A percentile compares a stretch with the other conserved stretches of the same genome.
Evolutionary conservation across 768 basidiomycete genomes (phyloP).

Genomic region (Serendipita sp.): DNA sequence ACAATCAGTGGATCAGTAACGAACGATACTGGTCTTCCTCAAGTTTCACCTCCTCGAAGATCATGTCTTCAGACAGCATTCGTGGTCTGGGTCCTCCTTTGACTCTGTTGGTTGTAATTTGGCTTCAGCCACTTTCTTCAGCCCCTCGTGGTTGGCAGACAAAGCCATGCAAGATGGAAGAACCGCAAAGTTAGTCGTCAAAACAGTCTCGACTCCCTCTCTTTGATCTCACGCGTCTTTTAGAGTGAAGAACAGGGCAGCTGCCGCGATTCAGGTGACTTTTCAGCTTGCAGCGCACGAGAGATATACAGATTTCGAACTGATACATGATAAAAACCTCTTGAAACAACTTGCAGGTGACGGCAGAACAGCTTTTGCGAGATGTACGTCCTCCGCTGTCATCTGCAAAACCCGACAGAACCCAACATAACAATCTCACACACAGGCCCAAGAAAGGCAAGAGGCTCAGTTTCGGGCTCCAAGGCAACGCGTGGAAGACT

Average conservation of each 20-base stretch:
- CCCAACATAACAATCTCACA: too few relatives aligned
- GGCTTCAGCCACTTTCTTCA: too few relatives aligned
- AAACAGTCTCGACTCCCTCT: neutral
- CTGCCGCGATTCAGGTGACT: constrained; percentile 77
- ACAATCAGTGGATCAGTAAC: too few relatives aligned
- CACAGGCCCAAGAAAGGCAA: constrained; percentile 89
- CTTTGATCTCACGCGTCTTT: constrained; percentile 5
- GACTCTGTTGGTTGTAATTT: too few relatives aligned
- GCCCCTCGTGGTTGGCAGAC: too few relatives aligned
- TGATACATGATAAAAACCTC: constrained; percentile 11
- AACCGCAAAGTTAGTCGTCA: constrained; percentile 42
- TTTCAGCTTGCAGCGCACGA: constrained; percentile 4
- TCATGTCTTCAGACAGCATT: too few relatives aligned
- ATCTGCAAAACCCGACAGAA: neutral
- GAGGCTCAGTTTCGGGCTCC: constrained; percentile 84
- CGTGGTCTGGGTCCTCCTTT: too few relatives aligned
- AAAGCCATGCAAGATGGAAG: constrained; percentile 58
- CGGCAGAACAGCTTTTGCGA: constrained; percentile 91
- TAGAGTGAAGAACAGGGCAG: constrained; percentile 90
- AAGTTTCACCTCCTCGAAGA: too few relatives aligned
- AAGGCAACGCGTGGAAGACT: constrained; percentile 89
- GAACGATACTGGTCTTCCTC: too few relatives aligned
- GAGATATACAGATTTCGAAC: constrained; percentile 41
- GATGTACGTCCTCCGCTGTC: constrained; percentile 36
- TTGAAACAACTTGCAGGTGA: constrained; percentile 44